Base-by-base conservation (phyloP, 1,139 yeast genomes). In the Martiniozyma asiatica region DNA sequence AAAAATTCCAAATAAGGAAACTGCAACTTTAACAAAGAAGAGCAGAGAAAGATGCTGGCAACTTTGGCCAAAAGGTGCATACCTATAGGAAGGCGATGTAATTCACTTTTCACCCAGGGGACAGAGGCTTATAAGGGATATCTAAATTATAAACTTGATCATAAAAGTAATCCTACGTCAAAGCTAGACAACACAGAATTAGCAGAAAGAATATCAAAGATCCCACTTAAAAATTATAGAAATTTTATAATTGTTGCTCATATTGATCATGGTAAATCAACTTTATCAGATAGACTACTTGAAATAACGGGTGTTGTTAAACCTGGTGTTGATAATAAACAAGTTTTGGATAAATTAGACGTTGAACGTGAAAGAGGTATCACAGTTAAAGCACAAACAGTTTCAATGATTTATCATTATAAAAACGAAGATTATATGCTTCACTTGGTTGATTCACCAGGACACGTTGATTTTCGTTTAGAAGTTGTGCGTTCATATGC, bases 171-270 rank as follows among this genome's bases (percentile, higher is more conserved):
- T 27, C 55, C 56, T 9, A 39, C 48, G 6, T 44, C 40, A 15
- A 22, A 37, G 4, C n/a, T 36, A 4, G 24, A 31, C n/a, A 31
- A 36, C 14, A 34, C 38, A 20, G 45, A 42, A 28, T 32, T 53
- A 14, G 39, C 44, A 10, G 75, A 73, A 25, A 58, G 92, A 38
- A 73, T 85, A 37, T 61, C 68, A 20, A 62, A 62, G 26, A 84
- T 87, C 26, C 97, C 97, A 5, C 65, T 80, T 19, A 78, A 75
- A 35, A 72, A 84, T 43, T 87, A 79, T 51, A 57, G 98, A 38
- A 87, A 85, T 54, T 87, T 89, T 55, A 81, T 94, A 38, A 87
- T 89, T 35, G 96, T 85, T 22, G 97, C 98, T 2, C 98, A 89
- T 59, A 92, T 89, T 22, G 98, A 89, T 52, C 98, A 89, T 54